Evolutionary conservation across 2,329 filamentous ascomycete species (phyloP), one percentile per base, ranked within the genome.

Genomic region (Botrytis squamosa): DNA sequence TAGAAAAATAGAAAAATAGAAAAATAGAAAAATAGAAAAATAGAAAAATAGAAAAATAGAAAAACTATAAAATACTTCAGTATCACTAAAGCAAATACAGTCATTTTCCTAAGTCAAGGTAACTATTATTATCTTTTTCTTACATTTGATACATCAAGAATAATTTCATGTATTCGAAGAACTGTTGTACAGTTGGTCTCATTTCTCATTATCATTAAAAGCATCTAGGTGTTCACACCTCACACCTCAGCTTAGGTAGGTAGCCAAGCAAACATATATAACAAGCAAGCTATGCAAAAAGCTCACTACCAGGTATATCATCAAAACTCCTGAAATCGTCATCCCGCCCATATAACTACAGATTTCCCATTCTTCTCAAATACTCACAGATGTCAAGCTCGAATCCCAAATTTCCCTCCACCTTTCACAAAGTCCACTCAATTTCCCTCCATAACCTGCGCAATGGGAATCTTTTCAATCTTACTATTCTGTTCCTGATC

Each of bases 401-500:
- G 1, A 14, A 55, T 40, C n/a, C 33, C 18, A 22, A 3, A 3
- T 14, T 6, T 9, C 12, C 16, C 22, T 38, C 44, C 20, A 12
- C 18, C 22, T 10, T 8, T 40, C 65, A 18, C 5, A 55, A 33
- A 33, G 6, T 9, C 0, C 8, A n/a, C 8, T 46, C 22, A 72
- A 72, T 46, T 67, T 1, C 63, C 46, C 70, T 72, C 70, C 70
- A 72, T 72, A 12, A 72, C 70, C 38, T 68, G 62, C 22, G 44
- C 10, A 22, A 72, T 72, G 0, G 70, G 57, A 49, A 52, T 38
- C 20, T 72, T 88, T 81, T 92, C 89, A 82, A 99, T 98, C 71
- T 92, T 88, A 76, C 93, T 97, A 82, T 97, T 95, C 84, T 98
- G 95, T 79, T 88, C 89, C 78, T 92, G 90, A 80, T 97, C 92